Conservation (phyloP, 164 flowering plant genomes). For the Nymphaea thermarum region DNA sequence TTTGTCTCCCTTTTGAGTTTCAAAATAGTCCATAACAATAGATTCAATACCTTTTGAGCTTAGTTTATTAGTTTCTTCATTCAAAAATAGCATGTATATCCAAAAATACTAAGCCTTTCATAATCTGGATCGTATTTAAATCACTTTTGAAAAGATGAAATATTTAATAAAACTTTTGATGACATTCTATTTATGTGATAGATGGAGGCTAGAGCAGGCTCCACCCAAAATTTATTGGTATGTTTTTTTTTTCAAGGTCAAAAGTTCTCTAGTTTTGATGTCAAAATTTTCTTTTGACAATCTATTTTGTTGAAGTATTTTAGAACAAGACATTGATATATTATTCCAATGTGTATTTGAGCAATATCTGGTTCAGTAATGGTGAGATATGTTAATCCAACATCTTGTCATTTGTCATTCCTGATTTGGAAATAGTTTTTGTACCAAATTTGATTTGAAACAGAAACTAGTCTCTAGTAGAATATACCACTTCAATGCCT, state of each 20-base stretch:
- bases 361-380: no score
- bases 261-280: no score
- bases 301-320: no score
- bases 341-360: no score
- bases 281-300: no score
- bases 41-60: not conserved
- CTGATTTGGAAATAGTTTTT: no score
- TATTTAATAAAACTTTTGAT: not conserved
- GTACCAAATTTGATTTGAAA: no score
- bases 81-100: not conserved
- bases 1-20: not conserved
- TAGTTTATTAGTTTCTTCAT: conserved; percentile 1
- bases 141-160: not conserved
- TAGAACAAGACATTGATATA: no score
- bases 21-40: not conserved
- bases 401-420: no score
- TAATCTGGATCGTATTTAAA: not conserved
- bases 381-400: no score
- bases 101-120: not conserved
- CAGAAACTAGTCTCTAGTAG: no score
- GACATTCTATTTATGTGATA: not conserved
- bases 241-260: not conserved
- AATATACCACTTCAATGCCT: not conserved
- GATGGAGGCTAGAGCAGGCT: not conserved
- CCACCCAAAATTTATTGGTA: not conserved